Evolutionary conservation across 73 alveolate genomes (phyloP).

Genomic region (Uronychia setigera): DNA sequence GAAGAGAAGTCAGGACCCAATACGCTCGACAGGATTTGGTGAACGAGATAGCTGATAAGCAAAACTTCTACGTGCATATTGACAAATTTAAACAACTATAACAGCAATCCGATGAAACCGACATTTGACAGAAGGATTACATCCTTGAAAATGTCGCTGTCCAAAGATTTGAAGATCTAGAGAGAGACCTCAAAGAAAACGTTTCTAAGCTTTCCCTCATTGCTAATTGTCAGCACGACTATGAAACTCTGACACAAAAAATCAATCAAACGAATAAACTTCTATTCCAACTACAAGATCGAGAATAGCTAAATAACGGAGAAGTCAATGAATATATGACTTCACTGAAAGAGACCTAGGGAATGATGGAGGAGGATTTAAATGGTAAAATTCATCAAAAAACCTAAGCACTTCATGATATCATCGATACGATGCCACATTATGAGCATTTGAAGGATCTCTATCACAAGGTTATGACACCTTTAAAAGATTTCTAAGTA

Average conservation of each 20-base stretch:
- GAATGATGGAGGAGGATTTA: too few species aligned
- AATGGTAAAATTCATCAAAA: too few species aligned
- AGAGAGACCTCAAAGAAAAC: not conserved
- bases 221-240: not conserved
- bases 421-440: not conserved
- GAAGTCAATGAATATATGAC: too few species aligned
- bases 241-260: too few species aligned
- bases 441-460: not conserved
- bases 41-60: not conserved
- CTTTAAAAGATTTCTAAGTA: not conserved
- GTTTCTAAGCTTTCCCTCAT: not conserved
- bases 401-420: too few species aligned
- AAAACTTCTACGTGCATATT: not conserved
- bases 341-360: too few species aligned
- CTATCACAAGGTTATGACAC: not conserved
- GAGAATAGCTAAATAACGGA: too few species aligned
- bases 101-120: not conserved
- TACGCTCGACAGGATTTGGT: not conserved
- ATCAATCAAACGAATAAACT: too few species aligned
- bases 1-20: not conserved
- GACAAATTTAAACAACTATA: not conserved
- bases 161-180: not conserved
- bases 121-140: too few species aligned
- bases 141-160: not conserved
- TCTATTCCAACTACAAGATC: too few species aligned